Evolutionary conservation across 129 eudicot genomes (phyloP).

Genomic region (Cynara cardunculus): DNA sequence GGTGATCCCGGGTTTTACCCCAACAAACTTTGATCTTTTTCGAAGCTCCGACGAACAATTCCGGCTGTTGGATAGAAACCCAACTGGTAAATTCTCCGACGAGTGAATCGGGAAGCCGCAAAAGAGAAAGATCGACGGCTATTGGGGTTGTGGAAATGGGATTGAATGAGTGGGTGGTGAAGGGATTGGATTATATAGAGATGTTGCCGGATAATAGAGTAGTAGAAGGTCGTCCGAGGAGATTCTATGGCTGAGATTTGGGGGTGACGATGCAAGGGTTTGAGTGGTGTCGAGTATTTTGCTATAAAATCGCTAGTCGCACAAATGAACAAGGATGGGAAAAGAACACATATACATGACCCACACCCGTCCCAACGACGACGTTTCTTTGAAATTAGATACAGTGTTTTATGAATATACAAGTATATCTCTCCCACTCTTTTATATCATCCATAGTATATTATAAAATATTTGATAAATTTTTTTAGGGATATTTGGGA

Average conservation of each 20-base stretch:
- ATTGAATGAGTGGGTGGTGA: not conserved
- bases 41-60: not conserved
- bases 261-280: conserved; percentile 14
- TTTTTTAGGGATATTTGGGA: too few species aligned
- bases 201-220: not conserved
- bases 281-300: conserved; percentile 29
- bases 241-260: conserved; percentile 23
- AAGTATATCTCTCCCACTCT: not conserved
- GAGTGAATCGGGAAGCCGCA: not conserved
- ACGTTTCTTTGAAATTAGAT: not conserved
- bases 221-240: not conserved
- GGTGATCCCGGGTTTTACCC: conserved; percentile 52
- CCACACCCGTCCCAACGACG: not conserved
- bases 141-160: conserved; percentile 6
- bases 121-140: not conserved
- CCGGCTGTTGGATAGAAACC: not conserved
- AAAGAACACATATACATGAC: conserved; percentile 18
- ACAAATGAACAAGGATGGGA: conserved; percentile 3
- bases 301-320: not conserved
- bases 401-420: not conserved
- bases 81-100: not conserved
- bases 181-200: conserved; percentile 2
- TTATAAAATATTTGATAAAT: too few species aligned
- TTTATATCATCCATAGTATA: too few species aligned
- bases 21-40: not conserved